Conservation (phyloP, 345 rosid species). For the Clarkia xantiana region DNA sequence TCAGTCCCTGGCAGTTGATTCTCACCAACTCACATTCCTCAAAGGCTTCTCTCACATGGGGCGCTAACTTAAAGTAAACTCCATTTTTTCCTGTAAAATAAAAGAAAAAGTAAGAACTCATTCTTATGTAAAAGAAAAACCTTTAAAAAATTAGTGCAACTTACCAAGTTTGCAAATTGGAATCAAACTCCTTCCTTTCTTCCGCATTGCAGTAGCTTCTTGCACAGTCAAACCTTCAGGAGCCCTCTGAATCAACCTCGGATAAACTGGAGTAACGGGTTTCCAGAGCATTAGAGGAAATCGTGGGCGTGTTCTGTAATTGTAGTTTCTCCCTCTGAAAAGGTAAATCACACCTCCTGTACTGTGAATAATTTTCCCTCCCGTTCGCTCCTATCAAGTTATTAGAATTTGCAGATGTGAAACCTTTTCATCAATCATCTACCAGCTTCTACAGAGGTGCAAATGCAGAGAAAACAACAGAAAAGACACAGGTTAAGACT, state of each 20-base stretch:
- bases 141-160: background rate
- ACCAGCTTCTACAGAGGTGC: too few species aligned
- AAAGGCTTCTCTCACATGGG: conserved; percentile 71
- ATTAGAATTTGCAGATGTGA: background rate
- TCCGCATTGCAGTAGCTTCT: conserved; percentile 70
- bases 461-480: too few species aligned
- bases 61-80: conserved; percentile 52
- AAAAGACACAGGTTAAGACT: too few species aligned
- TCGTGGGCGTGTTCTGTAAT: conserved; percentile 58
- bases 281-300: conserved; percentile 96
- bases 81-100: conserved; percentile 79
- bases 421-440: background rate
- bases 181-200: conserved; percentile 53
- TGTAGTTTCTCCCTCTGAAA: conserved; percentile 90
- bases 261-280: conserved; percentile 71
- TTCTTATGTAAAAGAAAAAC: too few species aligned
- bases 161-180: conserved; percentile 82
- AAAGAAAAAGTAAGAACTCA: background rate
- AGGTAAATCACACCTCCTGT: conserved; percentile 66
- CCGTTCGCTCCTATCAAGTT: conserved; percentile 63
- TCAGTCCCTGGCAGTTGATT: conserved; percentile 66
- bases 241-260: conserved; percentile 45
- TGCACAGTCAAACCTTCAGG: conserved; percentile 61
- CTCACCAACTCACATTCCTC: conserved; percentile 82
- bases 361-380: conserved; percentile 75